Base-by-base conservation (phyloP, 352 stramenopile species). In the Phytophthora tubulina region DNA sequence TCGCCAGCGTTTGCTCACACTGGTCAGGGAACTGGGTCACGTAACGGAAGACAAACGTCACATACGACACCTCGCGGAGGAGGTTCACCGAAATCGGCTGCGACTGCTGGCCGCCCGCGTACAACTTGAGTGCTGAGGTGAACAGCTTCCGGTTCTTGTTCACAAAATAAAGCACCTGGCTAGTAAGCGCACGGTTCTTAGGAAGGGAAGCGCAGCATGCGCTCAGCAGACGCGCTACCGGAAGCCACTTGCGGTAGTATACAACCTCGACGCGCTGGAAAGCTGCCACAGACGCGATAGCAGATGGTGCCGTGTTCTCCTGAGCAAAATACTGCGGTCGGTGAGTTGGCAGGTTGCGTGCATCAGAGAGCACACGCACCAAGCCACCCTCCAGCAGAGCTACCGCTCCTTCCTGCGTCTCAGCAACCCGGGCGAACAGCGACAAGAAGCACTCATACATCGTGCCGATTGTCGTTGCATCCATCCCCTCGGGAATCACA, bases 361-460 rank as follows among this genome's bases (percentile, higher is more conserved):
- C 72, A 46, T 92, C 85, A 10, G 75, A 73, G 4, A 96, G 72
- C n/a, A 85, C 82, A 48, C 85, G 84, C 15, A 96, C 60, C 30
- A 95, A 75, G 1, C 87, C 86, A 50, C 85, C 85, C 81, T 95
- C 86, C 8, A 96, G 50, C 17, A 96, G 55, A 31, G 84, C 84
- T 31, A 92, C 58, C 0, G 89, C 87, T 41, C 89, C 89, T 53
- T 93, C 84, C 31, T 81, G 79, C 32, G 79, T 88, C 33, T 80
- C 73, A 17, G 85, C 85, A 13, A 95, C 72, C 9, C 85, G 84
- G 1, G 79, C 74, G 36, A 95, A 94, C 17, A 96, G 83, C 54
- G 89, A 96, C 49, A 96, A 70, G 30, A 95, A 92, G 48, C 85
- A 92, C 67, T 93, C 85, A 75, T 94, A 92, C 68, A 95, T 91